These are phyloP conservation scores for Suhomyces sp. DNA, from an alignment of 805 yeast species.

Conservation along the genomic window DNA sequence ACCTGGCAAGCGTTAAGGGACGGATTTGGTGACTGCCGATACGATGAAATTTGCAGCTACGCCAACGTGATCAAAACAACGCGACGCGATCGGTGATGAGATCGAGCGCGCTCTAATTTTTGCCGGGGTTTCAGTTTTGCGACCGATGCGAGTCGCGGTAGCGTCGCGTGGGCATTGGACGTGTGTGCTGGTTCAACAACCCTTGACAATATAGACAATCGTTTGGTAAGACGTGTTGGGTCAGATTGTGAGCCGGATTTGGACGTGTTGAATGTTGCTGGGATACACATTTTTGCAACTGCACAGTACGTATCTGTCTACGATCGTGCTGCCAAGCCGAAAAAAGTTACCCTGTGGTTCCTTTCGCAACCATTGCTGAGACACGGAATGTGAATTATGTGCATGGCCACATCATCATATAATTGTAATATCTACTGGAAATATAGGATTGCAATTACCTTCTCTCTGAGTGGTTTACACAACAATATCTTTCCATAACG, in stretches of 20 bases:
- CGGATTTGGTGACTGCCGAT: not conserved
- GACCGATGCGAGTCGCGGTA: not conserved
- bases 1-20: not conserved
- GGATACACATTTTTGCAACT: not conserved
- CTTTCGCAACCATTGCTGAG: not conserved
- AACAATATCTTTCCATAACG: too few species aligned
- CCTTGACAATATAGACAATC: not conserved
- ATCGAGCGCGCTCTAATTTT: not conserved
- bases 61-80: constrained; percentile 8
- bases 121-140: not conserved
- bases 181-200: not conserved
- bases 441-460: too few species aligned
- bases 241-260: not conserved
- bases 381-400: not conserved
- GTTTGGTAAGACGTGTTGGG: not conserved
- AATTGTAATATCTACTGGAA: not conserved
- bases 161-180: not conserved
- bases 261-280: not conserved
- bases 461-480: not conserved
- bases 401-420: not conserved
- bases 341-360: not conserved
- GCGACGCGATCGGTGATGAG: constrained; percentile 9
- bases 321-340: not conserved
- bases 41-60: constrained; percentile 3
- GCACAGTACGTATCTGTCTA: not conserved